Evolutionary conservation across 257 asterid species (phyloP).

Genomic region (Galeopsis tetrahit): DNA sequence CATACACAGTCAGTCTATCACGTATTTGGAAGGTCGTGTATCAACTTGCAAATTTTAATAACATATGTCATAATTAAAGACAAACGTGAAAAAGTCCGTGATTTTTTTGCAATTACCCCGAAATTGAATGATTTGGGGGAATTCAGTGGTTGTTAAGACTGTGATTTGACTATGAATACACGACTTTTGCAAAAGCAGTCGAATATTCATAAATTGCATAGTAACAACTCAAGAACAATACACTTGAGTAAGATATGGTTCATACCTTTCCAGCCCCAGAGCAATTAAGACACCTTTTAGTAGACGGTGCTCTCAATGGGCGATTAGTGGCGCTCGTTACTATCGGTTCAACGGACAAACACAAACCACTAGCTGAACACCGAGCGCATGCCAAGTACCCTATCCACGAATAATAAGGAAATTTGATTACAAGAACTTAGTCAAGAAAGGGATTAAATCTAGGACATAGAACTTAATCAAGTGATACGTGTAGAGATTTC

Average conservation of each 20-base stretch:
- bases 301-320: conserved; percentile 60
- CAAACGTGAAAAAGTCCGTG: no score
- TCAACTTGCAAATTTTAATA: no score
- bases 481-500: background rate
- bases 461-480: background rate
- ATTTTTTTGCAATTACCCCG: no score
- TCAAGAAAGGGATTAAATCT: conserved; percentile 8
- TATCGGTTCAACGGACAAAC: conserved; percentile 67
- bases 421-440: background rate
- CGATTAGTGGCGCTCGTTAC: conserved; percentile 46
- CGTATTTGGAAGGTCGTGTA: no score
- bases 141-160: no score
- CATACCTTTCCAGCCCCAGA: conserved; percentile 97
- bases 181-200: background rate
- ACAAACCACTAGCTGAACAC: conserved; percentile 81
- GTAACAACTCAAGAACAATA: background rate
- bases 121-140: conserved; percentile 6
- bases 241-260: background rate
- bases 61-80: no score
- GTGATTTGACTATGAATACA: no score
- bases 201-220: background rate
- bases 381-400: conserved; percentile 96
- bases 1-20: no score
- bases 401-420: conserved; percentile 30
- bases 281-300: conserved; percentile 79